Base-by-base conservation (phyloP, 2,329 filamentous ascomycete species). In the Arachnopeziza araneosa region DNA sequence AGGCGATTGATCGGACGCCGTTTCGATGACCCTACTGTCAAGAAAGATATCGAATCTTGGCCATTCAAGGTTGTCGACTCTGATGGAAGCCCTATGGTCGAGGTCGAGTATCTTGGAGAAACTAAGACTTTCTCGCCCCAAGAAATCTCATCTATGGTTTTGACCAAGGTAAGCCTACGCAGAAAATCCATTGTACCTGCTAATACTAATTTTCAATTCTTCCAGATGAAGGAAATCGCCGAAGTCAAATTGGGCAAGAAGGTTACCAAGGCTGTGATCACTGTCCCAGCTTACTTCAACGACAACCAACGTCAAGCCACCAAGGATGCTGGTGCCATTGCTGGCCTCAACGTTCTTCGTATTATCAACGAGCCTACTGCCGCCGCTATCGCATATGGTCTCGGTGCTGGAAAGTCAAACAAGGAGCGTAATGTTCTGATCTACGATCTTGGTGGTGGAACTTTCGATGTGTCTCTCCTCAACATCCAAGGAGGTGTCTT, bases 361-460 rank as follows among this genome's bases (percentile, higher is more conserved):
- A 98, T 99, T 82, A 98, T 99, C 83, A 99, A 99, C 87, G 95
- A 99, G 84, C 95, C 95, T 64, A 99, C 95, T 66, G 95, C 95
- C 70, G 95, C 95, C 65, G 95, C 95, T 72, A 98, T 98, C 73
- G 95, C 95, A 72, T 99, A 99, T 79, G 95, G 95, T 85, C 90
- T 99, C 64, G 93, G 93, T 75, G 84, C 91, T 70, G 92, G 91
- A 82, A 96, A 96, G 85, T 90, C 91, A 58, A 90, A 90, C 78
- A 96, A 96, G 85, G 95, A 98, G 86, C 91, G 95, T 75, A 96
- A 98, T 77, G 93, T 99, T 74, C 86, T 99, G 70, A 98, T 99
- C 83, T 99, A 98, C 84, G 95, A 99, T 88, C 88, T 99, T 66
- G 95, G 95, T 86, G 95, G 95, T 86, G 95, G 95, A 86, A 99